Percentiles rank a stretch among this genome's conserved stretches.
phyloP scores from a whole-genome alignment of 345 rosid species.

The Eucalyptus cloeziana region DNA sequence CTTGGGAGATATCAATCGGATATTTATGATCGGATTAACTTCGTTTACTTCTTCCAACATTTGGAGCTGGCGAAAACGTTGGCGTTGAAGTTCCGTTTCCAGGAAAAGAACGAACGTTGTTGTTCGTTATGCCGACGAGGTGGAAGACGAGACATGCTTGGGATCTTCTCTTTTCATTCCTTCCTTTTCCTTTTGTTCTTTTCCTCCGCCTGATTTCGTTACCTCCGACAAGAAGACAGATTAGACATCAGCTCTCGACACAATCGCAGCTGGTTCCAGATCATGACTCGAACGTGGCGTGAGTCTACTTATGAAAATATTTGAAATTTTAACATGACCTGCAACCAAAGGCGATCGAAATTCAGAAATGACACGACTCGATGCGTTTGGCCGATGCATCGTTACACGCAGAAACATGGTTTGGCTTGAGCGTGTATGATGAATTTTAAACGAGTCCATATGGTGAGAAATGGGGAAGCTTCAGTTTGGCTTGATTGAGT shows the following conservation, averaged over 20 bases:
- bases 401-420: background rate
- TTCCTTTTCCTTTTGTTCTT: background rate
- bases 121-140: background rate
- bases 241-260: background rate
- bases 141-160: background rate
- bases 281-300: background rate
- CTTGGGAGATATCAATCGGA: background rate
- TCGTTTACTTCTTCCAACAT: background rate
- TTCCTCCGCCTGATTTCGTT: background rate
- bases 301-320: background rate
- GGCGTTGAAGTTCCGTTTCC: background rate
- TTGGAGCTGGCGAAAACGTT: background rate
- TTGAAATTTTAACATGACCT: background rate
- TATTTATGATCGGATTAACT: background rate
- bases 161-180: background rate
- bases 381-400: background rate
- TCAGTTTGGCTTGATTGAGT: background rate
- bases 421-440: background rate
- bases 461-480: background rate
- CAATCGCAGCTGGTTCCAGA: background rate
- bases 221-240: background rate
- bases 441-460: background rate
- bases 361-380: background rate
- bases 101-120: background rate
- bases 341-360: background rate